Percentiles rank a stretch among this genome's conserved stretches.
phyloP scores from a whole-genome alignment of 2,329 filamentous ascomycete genomes.

The Trichoderma sp. region DNA sequence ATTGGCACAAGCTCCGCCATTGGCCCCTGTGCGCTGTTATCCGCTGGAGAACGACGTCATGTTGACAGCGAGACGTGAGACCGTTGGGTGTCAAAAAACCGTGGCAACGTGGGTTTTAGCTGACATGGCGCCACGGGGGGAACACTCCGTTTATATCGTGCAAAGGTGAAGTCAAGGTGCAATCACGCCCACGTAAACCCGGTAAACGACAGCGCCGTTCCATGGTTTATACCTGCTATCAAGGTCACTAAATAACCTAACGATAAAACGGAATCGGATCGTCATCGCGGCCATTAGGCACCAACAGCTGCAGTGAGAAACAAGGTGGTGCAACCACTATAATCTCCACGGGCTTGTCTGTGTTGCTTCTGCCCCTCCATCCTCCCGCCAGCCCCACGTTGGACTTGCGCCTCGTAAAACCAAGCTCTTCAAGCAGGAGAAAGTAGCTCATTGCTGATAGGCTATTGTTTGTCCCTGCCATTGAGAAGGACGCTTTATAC shows the following conservation, averaged over 20 bases:
- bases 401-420: not conserved
- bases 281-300: not conserved
- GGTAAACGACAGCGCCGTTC: not conserved
- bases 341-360: not conserved
- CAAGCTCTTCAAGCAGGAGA: constrained; percentile 6
- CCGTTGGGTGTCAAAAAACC: not conserved
- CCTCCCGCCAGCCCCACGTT: constrained; percentile 13
- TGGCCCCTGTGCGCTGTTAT: not conserved
- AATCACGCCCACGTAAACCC: not conserved
- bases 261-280: not conserved
- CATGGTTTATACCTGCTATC: not conserved
- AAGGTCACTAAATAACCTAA: not conserved
- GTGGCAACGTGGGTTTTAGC: not conserved
- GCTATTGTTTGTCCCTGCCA: constrained; percentile 14
- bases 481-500: constrained; percentile 4
- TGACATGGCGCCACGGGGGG: not conserved
- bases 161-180: not conserved
- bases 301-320: constrained; percentile 8
- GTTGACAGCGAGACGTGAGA: not conserved
- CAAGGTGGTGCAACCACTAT: constrained; percentile 20
- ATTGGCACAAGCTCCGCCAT: constrained; percentile 14
- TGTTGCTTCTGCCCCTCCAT: constrained; percentile 13
- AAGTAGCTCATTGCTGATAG: constrained; percentile 17
- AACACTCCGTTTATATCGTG: not conserved
- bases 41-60: constrained; percentile 9